Base-by-base conservation (phyloP, 345 rosid species). In the Euclidium syriacum region DNA sequence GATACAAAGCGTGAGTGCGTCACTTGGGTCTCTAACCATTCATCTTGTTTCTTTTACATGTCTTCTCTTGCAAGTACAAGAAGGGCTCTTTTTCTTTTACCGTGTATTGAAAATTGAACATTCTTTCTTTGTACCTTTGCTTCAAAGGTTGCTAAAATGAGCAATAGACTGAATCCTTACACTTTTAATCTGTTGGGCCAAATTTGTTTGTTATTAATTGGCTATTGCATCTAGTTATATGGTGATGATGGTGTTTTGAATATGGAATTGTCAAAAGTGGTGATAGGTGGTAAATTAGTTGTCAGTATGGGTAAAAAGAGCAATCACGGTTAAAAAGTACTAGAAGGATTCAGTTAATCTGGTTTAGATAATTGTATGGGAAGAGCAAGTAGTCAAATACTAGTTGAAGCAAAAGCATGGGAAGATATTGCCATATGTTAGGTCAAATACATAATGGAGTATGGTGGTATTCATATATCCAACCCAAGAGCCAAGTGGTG, bases 1-100 rank as follows among this genome's bases (percentile, higher is more conserved):
- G 3, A 58, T 17, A 15, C 51, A 58, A 57, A 58, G 72, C 72
- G 58, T 67, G 65, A 67, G 65, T 67, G 65, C 54, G 58, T 58
- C 72, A 49, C 72, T 20, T 49, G 44, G 26, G 20, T 67, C 49
- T 57, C 25, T 49, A 11, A 39, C 17, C 17, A n/a, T 9, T 36
- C 33, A n/a, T 53, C 27, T 4, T 52, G 17, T 30, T 52, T 65
- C 44, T 30, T 52, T 52, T 14, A 30, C 43, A 39, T n/a, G 3
- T 39, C 17, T 29, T 29, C 33, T 29, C 33, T 29, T 29, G 1
- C 7, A 3, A 27, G 32, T 27, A 3, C 32, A 5, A 29, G 7
- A 1, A 29, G 5, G 33, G 7, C 3, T 29, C 8, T 5, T 10
- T 27, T 22, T 10, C 61, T 23, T 3, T 47, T 23, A 29, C 33